Base-by-base conservation (phyloP, 768 basidiomycete species). In the Boletus pseudo-olivaceus region DNA sequence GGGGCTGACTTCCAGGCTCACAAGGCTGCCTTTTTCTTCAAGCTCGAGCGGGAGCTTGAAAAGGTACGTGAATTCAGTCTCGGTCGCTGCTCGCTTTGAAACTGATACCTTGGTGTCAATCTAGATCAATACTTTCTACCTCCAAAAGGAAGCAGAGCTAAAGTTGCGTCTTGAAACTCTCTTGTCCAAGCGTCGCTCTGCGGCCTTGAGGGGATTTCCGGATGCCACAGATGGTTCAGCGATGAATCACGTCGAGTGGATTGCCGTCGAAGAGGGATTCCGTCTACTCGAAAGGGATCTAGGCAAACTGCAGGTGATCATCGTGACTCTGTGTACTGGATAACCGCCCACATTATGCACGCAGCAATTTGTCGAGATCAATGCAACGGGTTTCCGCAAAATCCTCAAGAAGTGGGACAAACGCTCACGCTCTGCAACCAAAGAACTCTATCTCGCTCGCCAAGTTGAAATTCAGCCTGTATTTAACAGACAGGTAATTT, bases 331-430 rank as follows among this genome's bases (percentile, higher is more conserved):
- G 48, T 53, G 48, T 38, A 26, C 47, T 32, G 60, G 49, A 53
- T 40, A 15, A 29, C 27, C 15, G 39, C 60, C 61, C 60, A 64
- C 53, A 59, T 57, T 0, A 29, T 49, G 38, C 62, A 63, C 51
- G 41, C 66, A 95, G 93, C 90, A 93, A 82, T 99, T 95, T 65
- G 85, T 99, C 58, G 97, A 98, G 73, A 89, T 97, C 65, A 99
- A 98, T 68, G 97, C 90, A 7, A 93, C 87, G 10, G 97, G 94
- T 4, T 98, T 98, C 70, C 83, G 95, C 42, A 98, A 98, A 71
- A 98, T 98, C 45, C 73, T 98, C 57, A 98, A 99, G 68, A 99
- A 99, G 69, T 99, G 93, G 81, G 97, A 98, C 73, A 99, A 98
- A 73, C 83, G 93, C 44, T 93, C 93, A 35, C 97, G 87, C 40